Evolutionary conservation across 768 basidiomycete genomes (phyloP), one percentile per base, ranked within the genome.

Genomic region (Trametes cubensis): DNA sequence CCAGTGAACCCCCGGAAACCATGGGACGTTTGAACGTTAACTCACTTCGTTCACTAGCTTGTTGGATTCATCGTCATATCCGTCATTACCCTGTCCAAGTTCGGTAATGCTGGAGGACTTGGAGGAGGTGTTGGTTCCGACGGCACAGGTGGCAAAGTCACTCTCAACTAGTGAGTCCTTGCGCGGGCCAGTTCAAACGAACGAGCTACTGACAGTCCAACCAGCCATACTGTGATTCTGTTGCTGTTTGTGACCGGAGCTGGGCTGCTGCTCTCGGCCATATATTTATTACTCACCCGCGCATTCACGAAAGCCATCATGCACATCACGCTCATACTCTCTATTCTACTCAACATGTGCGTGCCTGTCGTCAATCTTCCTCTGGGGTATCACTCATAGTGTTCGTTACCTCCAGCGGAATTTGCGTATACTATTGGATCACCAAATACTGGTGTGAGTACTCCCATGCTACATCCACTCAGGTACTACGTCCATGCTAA

Each of bases 141-240:
- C 8, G 68, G 79, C 18, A 78, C 79, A 4, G 90, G 90, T 11
- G 82, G 78, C 6, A 63, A 75, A 20, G 76, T 90, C 4, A 89
- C 89, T 1, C 76, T 93, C 55, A 86, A 94, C 75, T 77, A 80
- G 88, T 86, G 61, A 53, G 82, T 76, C 15, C 18, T 38, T 15
- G 6, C n/a, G n/a, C 14, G 3, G n/a, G 41, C 13, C 26, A 39
- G n/a, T 23, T 47, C 46, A 47, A 26, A 51, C 17, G 17, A 38
- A 40, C 55, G 54, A 63, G 6, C 34, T 23, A 38, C 45, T 46
- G 26, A 46, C 18, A 5, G 13, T 55, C 39, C 15, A 21, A 25
- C n/a, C 52, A 89, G 89, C 72, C 86, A 86, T 67, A 87, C 91
- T 0, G 85, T 86, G 3, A 90, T 87, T 68, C 83, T 94, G n/a